These are phyloP conservation scores for Camelina laxa DNA, from an alignment of 345 rosid genomes.

Conservation along the genomic window DNA sequence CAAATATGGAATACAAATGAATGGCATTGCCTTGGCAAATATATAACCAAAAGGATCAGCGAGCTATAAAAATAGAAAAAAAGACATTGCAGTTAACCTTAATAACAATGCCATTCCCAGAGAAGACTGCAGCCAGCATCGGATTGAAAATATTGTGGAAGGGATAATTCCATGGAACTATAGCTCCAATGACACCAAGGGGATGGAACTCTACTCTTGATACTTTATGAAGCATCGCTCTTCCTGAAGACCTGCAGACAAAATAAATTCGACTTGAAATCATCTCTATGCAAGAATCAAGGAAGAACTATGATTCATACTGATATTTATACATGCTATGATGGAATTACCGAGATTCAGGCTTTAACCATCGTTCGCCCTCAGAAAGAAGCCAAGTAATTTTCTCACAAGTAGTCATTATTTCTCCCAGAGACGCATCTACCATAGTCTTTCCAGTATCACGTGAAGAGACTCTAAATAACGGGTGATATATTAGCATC, in stretches of 20 bases:
- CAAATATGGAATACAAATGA: conserved; percentile 13
- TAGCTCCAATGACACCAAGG: conserved; percentile 94
- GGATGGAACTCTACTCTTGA: conserved; percentile 94
- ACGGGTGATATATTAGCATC: conserved; percentile 23
- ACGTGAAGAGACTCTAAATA: conserved; percentile 82
- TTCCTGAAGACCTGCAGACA: conserved; percentile 77
- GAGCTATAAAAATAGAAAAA: conserved; percentile 3
- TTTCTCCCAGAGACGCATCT: conserved; percentile 97
- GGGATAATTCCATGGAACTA: conserved; percentile 99
- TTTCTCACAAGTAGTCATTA: conserved; percentile 99
- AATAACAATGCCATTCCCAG: conserved; percentile 92
- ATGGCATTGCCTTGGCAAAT: conserved; percentile 6
- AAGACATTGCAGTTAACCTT: conserved; percentile 54
- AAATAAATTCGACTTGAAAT: conserved; percentile 1
- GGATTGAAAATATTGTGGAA: conserved; percentile 98
- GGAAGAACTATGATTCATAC: background rate
- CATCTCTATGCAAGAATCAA: background rate
- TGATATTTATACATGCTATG: background rate
- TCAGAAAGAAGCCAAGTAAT: conserved; percentile 98
- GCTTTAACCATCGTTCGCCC: conserved; percentile 97
- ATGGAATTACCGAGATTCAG: conserved; percentile 72
- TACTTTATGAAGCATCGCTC: conserved; percentile 94
- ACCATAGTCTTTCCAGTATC: conserved; percentile 99
- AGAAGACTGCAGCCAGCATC: conserved; percentile 95
- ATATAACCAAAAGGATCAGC: background rate